A percentile compares a stretch with the other conserved stretches of the same genome.
These are phyloP conservation scores for Penicillium daleae DNA, from an alignment of 495 filamentous ascomycete genomes.

Conservation along the genomic window DNA sequence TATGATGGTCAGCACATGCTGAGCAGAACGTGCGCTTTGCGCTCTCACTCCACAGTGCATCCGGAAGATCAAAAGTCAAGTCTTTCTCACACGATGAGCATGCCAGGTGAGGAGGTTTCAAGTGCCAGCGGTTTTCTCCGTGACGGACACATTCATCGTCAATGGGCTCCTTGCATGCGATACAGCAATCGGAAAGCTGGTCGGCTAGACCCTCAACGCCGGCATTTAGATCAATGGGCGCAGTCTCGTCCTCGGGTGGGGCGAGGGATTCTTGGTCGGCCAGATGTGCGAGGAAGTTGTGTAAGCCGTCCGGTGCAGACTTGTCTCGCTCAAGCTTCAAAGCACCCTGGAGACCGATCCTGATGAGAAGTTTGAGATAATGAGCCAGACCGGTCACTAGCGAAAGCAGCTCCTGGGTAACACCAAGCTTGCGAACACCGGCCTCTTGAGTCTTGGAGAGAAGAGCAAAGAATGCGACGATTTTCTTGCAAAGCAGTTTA, in stretches of 20 bases:
- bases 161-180: constrained; percentile 78
- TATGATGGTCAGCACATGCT: constrained; percentile 60
- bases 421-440: constrained; percentile 82
- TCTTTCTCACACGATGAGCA: constrained; percentile 79
- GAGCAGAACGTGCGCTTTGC: constrained; percentile 71
- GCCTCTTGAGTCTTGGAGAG: constrained; percentile 93
- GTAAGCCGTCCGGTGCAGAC: constrained; percentile 70
- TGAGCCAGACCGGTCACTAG: constrained; percentile 96
- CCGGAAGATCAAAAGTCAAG: constrained; percentile 61
- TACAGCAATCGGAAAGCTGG: constrained; percentile 79
- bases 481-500: constrained; percentile 98
- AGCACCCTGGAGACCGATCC: constrained; percentile 93
- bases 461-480: constrained; percentile 95
- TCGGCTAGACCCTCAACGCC: constrained; percentile 77
- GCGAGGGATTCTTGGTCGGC: constrained; percentile 71
- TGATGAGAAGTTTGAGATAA: constrained; percentile 96
- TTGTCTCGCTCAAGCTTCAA: constrained; percentile 89
- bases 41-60: constrained; percentile 67
- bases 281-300: constrained; percentile 80
- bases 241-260: constrained; percentile 60
- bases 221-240: constrained; percentile 71
- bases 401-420: constrained; percentile 94
- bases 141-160: constrained; percentile 86
- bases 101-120: constrained; percentile 66
- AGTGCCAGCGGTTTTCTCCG: constrained; percentile 79